phyloP scores from a whole-genome alignment of 345 rosid genomes.

The Trapa incisa region DNA sequence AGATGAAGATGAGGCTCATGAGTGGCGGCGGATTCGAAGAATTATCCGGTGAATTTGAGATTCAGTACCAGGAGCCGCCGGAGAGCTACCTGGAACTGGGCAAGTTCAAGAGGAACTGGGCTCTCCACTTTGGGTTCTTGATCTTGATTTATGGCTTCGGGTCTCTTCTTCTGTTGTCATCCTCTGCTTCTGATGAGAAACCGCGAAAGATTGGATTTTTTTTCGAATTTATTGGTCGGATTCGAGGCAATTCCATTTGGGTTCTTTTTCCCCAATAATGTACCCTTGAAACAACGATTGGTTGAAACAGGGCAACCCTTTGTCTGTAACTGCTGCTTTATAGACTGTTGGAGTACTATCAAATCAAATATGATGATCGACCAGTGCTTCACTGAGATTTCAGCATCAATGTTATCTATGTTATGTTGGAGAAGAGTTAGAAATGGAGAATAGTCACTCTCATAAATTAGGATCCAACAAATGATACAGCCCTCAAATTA shows the following conservation, averaged over 20 bases:
- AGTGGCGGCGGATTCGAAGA: conserved; percentile 10
- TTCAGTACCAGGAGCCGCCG: conserved; percentile 90
- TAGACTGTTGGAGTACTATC: no score
- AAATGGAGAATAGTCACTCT: no score
- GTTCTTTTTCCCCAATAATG: no score
- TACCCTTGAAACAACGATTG: background rate
- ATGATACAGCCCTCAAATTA: no score
- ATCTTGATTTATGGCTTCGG: conserved; percentile 69
- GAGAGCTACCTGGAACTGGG: conserved; percentile 87
- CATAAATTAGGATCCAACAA: no score
- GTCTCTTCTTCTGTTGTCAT: conserved; percentile 65
- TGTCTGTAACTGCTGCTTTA: no score
- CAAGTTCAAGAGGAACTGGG: conserved; percentile 97
- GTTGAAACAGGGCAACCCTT: no score
- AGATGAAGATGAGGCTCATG: conserved; percentile 48
- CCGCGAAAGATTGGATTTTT: background rate
- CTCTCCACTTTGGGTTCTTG: conserved; percentile 80
- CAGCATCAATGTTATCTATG: no score
- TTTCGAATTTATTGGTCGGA: background rate
- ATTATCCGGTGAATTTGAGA: conserved; percentile 49
- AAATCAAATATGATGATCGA: no score
- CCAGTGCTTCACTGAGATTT: no score
- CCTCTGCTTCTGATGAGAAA: conserved; percentile 49
- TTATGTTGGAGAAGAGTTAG: no score
- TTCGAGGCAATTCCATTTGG: background rate